Evolutionary conservation across 2,329 filamentous ascomycete species (phyloP), one percentile per base, ranked within the genome.

Genomic region (Aspergillus fumigatiaffinis): DNA sequence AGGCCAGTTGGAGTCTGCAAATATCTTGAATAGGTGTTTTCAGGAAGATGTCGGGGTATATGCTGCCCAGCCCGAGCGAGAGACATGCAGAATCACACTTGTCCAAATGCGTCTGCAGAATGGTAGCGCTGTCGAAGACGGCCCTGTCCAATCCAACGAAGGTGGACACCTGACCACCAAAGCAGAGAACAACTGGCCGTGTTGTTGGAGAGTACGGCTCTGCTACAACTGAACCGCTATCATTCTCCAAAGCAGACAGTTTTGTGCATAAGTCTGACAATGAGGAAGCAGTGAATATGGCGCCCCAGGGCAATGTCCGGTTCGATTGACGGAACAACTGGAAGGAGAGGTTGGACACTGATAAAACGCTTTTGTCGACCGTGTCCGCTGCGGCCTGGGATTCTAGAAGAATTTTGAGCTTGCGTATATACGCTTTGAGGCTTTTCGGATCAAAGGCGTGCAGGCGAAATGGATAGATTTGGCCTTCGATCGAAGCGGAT

Each of bases 1-100:
- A 58, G 46, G 64, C 65, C 9, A 63, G 64, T 25, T 80, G 78
- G 0, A 79, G 66, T 17, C 60, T 58, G 12, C 68, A 63, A 2
- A 56, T 53, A 25, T 68, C 62, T 2, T 51, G 5, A 3, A 67
- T 50, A 0, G 65, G 68, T 0, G 52, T 55, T 0, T 46, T 70
- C 63, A n/a, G 71, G 46, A 71, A 69, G 8, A 71, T 68, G 0
- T 28, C 59, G 0, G 74, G 73, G 23, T 73, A 70, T 4, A 81
- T 68, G 29, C 68, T 67, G 0, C 59, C 50, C 23, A 67, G 59
- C 0, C 76, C 74, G 0, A 75, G 55, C 53, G 38, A 76, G 44
- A 0, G 41, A 44, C 41, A n/a, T 5, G 28, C 29, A 23, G 29
- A 20, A 25, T 44, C 28, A 35, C 41, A 44, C 41, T 44, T 20